phyloP scores from a whole-genome alignment of 768 basidiomycete genomes.

The Polyporus arcularius region DNA sequence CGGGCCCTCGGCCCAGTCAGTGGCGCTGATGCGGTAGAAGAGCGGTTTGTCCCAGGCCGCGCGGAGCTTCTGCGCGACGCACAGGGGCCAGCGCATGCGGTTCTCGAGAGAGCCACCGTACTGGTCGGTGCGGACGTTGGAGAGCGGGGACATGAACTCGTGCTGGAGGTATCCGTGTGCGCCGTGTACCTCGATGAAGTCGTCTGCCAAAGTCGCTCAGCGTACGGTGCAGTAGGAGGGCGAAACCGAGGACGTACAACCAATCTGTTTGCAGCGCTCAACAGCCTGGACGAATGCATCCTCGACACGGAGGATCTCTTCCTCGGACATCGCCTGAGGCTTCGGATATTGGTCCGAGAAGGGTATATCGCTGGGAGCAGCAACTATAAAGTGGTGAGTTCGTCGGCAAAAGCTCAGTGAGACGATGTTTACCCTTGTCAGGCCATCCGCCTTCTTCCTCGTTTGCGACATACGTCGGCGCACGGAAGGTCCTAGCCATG shows the following conservation, averaged over 20 bases:
- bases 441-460: slow-evolving; percentile 72
- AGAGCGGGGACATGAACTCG: slow-evolving; percentile 71
- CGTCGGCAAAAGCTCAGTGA: neutral
- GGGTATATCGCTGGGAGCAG: slow-evolving; percentile 56
- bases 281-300: slow-evolving; percentile 60
- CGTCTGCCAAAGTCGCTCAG: slow-evolving; percentile 40
- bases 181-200: slow-evolving; percentile 72
- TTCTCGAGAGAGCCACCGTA: slow-evolving; percentile 79
- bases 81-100: slow-evolving; percentile 67
- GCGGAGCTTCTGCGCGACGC: slow-evolving; percentile 53
- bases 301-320: slow-evolving; percentile 56
- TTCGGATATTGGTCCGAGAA: slow-evolving; percentile 52
- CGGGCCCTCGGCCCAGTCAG: slow-evolving; percentile 53
- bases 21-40: slow-evolving; percentile 61
- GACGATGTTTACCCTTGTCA: slow-evolving; percentile 46
- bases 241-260: slow-evolving; percentile 47
- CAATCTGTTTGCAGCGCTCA: slow-evolving; percentile 56
- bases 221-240: no score
- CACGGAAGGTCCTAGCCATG: slow-evolving; percentile 33
- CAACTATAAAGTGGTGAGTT: neutral
- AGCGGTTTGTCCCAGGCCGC: slow-evolving; percentile 69
- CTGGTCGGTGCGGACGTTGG: slow-evolving; percentile 67
- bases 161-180: slow-evolving; percentile 76
- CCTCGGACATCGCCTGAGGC: slow-evolving; percentile 60
- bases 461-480: slow-evolving; percentile 37